Percentiles rank a stretch among this genome's conserved stretches.
Evolutionary conservation across 2,329 filamentous ascomycete genomes (phyloP).

Genomic region (Neopestalotiopsis sp.): DNA sequence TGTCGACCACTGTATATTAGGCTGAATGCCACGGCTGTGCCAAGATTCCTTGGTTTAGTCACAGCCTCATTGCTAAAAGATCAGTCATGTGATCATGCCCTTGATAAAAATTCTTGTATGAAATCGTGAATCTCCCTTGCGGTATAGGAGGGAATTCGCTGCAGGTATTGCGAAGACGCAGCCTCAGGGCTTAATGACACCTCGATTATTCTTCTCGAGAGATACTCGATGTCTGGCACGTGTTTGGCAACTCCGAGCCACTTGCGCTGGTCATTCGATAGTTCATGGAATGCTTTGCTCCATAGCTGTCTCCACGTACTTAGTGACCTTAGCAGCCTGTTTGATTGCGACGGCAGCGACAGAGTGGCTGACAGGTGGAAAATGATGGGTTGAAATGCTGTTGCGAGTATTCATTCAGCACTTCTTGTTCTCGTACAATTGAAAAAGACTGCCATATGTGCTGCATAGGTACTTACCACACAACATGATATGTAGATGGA

Average conservation of each 20-base stretch:
- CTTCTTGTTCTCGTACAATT: neutral
- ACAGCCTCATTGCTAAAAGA: neutral
- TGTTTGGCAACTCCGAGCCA: slow-evolving; percentile 21
- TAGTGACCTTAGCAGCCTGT: neutral
- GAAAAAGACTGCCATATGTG: neutral
- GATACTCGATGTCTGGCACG: slow-evolving; percentile 17
- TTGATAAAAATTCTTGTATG: slow-evolving; percentile 17
- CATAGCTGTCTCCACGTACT: neutral
- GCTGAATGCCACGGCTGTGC: neutral
- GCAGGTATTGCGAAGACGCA: slow-evolving; percentile 15
- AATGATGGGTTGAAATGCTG: slow-evolving; percentile 9
- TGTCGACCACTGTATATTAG: neutral
- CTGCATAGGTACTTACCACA: neutral
- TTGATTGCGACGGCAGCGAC: neutral
- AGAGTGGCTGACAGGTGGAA: neutral
- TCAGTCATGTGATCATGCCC: neutral
- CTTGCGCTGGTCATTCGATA: neutral
- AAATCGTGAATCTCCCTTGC: slow-evolving; percentile 18
- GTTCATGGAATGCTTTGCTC: neutral
- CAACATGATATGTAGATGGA: neutral
- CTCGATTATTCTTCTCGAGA: slow-evolving; percentile 21
- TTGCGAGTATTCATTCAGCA: neutral
- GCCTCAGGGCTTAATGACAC: slow-evolving; percentile 14
- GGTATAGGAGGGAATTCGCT: slow-evolving; percentile 15
- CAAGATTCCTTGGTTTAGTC: neutral